Conservation (phyloP, 176 grass and related monocot species). For the Eragrostis curvula region DNA sequence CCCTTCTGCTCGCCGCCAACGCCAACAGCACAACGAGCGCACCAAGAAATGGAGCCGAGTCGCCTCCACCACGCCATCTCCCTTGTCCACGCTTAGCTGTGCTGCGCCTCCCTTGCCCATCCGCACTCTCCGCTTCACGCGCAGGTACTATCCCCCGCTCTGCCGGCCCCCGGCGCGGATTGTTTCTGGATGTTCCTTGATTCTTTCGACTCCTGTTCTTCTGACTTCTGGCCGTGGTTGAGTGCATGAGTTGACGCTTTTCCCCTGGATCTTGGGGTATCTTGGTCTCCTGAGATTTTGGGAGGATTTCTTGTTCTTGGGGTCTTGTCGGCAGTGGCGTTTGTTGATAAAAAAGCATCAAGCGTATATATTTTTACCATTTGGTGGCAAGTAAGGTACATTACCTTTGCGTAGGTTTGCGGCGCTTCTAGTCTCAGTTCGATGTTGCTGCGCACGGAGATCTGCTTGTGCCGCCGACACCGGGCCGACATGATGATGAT, state of each 20-base stretch:
- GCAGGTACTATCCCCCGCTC: conserved; percentile 25
- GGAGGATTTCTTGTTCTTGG: conserved; percentile 33
- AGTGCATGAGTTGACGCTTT: conserved; percentile 9
- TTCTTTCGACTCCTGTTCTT: background rate
- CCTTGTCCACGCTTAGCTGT: conserved; percentile 10
- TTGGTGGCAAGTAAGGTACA: conserved; percentile 28
- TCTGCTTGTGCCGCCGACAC: conserved; percentile 37
- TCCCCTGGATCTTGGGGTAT: conserved; percentile 27
- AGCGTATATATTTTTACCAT: background rate
- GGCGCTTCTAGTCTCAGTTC: background rate
- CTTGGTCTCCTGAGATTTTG: background rate
- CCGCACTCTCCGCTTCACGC: background rate
- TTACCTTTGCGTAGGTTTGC: conserved; percentile 7
- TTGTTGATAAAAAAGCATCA: background rate
- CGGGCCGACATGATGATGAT: background rate
- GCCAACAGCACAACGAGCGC: conserved; percentile 28
- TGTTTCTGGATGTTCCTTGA: conserved; percentile 1
- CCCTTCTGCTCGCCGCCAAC: conserved; percentile 32
- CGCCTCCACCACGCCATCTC: background rate
- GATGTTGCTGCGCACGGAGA: conserved; percentile 14
- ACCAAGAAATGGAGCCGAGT: conserved; percentile 43
- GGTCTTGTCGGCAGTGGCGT: background rate
- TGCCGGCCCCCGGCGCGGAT: background rate
- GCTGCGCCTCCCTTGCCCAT: background rate
- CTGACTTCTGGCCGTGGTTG: background rate